These are phyloP conservation scores for Coniferiporia sulphurascens DNA, from an alignment of 1,284 basidiomycete genomes.

Conservation along the genomic window DNA sequence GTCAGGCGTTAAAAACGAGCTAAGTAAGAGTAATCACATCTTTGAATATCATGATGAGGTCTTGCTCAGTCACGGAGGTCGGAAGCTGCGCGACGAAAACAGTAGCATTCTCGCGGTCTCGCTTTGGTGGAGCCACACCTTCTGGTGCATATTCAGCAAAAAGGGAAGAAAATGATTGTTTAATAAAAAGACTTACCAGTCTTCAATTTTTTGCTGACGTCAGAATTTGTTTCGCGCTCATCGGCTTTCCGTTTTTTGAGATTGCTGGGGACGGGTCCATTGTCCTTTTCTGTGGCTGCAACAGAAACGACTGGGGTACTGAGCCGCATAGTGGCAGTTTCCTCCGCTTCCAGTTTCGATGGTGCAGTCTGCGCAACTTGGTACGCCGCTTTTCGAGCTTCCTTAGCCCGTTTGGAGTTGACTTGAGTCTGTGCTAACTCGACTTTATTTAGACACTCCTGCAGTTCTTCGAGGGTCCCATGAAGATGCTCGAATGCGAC, in stretches of 20 bases:
- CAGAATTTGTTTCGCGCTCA: constrained; percentile 35
- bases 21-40: constrained; percentile 53
- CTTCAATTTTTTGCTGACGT: constrained; percentile 50
- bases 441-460: constrained; percentile 64
- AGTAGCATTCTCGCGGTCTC: constrained; percentile 93
- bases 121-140: constrained; percentile 44
- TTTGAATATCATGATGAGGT: constrained; percentile 74
- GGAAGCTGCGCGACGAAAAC: constrained; percentile 82
- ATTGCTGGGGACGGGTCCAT: constrained; percentile 31
- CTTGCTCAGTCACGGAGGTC: constrained; percentile 51
- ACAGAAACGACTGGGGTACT: neutral
- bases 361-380: constrained; percentile 46
- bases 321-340: constrained; percentile 7
- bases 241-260: constrained; percentile 63
- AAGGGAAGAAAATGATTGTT: neutral
- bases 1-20: neutral
- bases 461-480: constrained; percentile 68
- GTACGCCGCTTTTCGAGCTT: constrained; percentile 52
- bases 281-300: constrained; percentile 49
- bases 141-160: constrained; percentile 14
- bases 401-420: constrained; percentile 63
- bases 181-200: constrained; percentile 37
- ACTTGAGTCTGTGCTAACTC: constrained; percentile 62
- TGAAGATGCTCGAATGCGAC: constrained; percentile 79
- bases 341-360: constrained; percentile 36